Evolutionary conservation across 2,329 filamentous ascomycete species (phyloP), one percentile per base, ranked within the genome.

Genomic region (Aspergillus novoparasiticus): DNA sequence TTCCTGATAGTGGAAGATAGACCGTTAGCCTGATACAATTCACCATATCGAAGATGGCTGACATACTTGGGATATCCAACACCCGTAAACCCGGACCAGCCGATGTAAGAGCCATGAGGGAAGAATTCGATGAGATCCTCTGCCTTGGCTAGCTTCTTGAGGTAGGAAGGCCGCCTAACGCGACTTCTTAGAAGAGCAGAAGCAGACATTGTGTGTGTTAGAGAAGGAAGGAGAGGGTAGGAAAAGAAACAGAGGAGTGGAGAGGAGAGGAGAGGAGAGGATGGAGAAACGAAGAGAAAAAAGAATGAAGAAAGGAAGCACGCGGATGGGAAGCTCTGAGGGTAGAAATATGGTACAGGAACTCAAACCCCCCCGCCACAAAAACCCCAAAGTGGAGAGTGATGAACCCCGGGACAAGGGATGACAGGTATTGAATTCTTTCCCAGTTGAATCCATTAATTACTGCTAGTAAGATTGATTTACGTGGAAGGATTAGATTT

Each of bases 51-150:
- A 10, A 51, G 28, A 51, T 9, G 11, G n/a, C 11, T 23, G n/a
- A 82, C 87, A 72, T 81, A 91, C 90, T 95, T 95, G 67, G 92
- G 92, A 81, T 95, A 95, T 64, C 92, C 92, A 59, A 96, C 92
- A 71, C 92, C 93, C 14, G 93, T 96, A 80, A 96, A 96, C 41
- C 93, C 93, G 67, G 89, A 93, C 93, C 93, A 96, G 73, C 93
- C 93, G 72, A 96, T 87, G 78, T 95, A 95, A n/a, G 91, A 81
- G 74, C 89, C 89, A 83, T 95, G 87, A 68, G 93, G 93, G 73
- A 96, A 96, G 70, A 91, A 85, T 67, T 90, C 85, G 64, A 96
- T 85, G 67, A 96, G 79, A 76, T 96, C 92, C 78, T 95, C 87
- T 43, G 93, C 87, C 71, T 88, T 88, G 71, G 89, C 88, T 63